Percentiles rank a stretch among this genome's conserved stretches.
phyloP scores from a whole-genome alignment of 257 asterid species.

The Solanum lycopersicoides region DNA sequence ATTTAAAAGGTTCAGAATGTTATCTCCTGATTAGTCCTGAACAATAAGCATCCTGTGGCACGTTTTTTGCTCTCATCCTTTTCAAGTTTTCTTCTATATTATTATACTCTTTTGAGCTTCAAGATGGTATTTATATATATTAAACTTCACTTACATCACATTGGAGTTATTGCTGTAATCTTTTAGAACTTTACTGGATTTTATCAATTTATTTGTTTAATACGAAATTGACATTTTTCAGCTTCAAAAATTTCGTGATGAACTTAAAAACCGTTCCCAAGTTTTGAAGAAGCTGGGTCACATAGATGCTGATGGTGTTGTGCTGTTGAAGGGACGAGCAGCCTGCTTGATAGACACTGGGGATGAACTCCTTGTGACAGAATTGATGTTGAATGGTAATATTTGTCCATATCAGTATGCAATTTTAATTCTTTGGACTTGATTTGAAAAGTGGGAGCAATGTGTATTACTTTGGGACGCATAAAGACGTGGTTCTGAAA shows the following conservation, averaged over 20 bases:
- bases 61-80: not conserved
- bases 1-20: not conserved
- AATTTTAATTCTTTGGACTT: not conserved
- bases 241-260: constrained; percentile 98
- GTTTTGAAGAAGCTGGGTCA: constrained; percentile 90
- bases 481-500: not conserved
- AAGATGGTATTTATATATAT: not conserved
- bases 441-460: not conserved
- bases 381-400: constrained; percentile 90
- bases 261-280: constrained; percentile 90
- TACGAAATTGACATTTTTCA: constrained; percentile 11
- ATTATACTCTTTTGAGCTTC: not conserved
- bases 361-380: constrained; percentile 96
- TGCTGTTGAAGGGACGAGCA: constrained; percentile 93
- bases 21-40: not conserved
- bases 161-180: not conserved
- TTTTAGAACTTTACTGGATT: not conserved
- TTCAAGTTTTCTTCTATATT: not conserved
- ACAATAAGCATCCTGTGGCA: not conserved
- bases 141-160: not conserved
- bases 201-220: not conserved
- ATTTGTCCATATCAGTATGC: not conserved
- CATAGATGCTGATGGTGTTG: constrained; percentile 81
- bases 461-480: not conserved
- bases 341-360: constrained; percentile 99